Evolutionary conservation across 2,329 filamentous ascomycete genomes (phyloP).

Genomic region (Colletotrichum endophyticum): DNA sequence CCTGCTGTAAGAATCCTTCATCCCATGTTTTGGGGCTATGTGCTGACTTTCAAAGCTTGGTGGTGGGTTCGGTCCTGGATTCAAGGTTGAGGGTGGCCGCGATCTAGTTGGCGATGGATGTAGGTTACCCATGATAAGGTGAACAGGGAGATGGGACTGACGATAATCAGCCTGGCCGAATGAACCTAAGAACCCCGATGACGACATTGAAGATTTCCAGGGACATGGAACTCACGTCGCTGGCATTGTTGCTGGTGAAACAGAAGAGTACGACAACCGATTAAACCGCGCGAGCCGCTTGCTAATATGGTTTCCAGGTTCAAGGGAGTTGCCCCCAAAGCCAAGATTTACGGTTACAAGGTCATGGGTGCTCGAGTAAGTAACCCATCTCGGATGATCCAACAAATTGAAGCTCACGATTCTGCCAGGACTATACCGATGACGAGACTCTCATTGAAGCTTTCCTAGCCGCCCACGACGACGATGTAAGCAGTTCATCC

Average conservation of each 20-base stretch:
- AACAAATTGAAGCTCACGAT: background rate
- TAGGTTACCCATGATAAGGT: constrained; percentile 17
- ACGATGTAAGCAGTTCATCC: background rate
- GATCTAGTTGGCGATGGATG: constrained; percentile 13
- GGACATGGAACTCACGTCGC: constrained; percentile 42
- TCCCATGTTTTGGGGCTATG: background rate
- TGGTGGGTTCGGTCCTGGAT: constrained; percentile 6
- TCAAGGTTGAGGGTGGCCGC: constrained; percentile 6
- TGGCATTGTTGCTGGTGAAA: constrained; percentile 29
- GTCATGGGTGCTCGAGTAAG: background rate
- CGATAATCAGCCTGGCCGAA: constrained; percentile 18
- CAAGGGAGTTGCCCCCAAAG: constrained; percentile 10
- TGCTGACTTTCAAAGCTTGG: background rate
- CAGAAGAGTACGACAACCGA: background rate
- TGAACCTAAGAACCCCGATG: constrained; percentile 32
- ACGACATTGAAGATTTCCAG: constrained; percentile 37
- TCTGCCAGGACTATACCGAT: background rate
- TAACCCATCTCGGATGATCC: background rate
- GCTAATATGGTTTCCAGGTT: background rate
- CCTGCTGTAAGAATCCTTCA: background rate
- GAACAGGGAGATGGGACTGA: background rate
- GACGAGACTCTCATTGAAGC: constrained; percentile 19
- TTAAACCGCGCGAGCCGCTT: too few relatives aligned
- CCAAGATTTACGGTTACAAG: constrained; percentile 14
- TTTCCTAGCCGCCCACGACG: constrained; percentile 7